Conservation (phyloP, 352 stramenopile species). For the Pythium sukuiense region DNA sequence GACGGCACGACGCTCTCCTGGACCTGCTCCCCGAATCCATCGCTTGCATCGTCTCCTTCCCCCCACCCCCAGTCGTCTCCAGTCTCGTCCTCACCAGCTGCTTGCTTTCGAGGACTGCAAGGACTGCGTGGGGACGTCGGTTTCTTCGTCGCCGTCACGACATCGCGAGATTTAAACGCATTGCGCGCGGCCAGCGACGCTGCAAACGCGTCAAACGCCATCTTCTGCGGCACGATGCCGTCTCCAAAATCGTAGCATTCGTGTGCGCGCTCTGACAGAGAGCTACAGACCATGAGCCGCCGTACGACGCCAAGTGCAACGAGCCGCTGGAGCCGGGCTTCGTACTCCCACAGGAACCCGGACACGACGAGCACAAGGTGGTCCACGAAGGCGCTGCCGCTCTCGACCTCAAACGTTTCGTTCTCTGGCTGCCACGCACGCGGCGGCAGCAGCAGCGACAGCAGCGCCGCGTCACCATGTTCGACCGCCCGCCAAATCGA, state of each 20-base stretch:
- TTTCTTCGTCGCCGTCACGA: conserved; percentile 14
- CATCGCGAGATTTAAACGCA: conserved; percentile 7
- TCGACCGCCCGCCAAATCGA: conserved; percentile 31
- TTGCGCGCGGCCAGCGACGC: conserved; percentile 27
- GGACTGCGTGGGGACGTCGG: not conserved
- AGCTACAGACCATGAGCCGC: conserved; percentile 59
- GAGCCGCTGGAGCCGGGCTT: conserved; percentile 35
- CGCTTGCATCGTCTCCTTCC: conserved; percentile 39
- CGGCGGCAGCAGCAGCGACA: conserved; percentile 5
- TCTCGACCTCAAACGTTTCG: conserved; percentile 15
- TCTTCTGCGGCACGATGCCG: conserved; percentile 24
- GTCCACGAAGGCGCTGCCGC: conserved; percentile 19
- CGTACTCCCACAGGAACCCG: conserved; percentile 69
- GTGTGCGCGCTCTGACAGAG: conserved; percentile 64
- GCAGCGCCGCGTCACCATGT: conserved; percentile 17
- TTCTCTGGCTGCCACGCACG: conserved; percentile 1
- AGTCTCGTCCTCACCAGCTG: not conserved
- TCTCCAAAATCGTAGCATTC: conserved; percentile 63
- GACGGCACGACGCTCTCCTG: not conserved
- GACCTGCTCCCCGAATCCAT: not conserved
- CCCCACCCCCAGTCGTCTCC: conserved; percentile 58
- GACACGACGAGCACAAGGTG: conserved; percentile 57
- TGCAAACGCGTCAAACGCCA: conserved; percentile 57
- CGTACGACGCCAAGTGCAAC: conserved; percentile 40
- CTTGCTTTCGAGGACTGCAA: not conserved